These are phyloP conservation scores for Skeletonema tropicum DNA, from an alignment of 108 stramenopile genomes.

Conservation along the genomic window DNA sequence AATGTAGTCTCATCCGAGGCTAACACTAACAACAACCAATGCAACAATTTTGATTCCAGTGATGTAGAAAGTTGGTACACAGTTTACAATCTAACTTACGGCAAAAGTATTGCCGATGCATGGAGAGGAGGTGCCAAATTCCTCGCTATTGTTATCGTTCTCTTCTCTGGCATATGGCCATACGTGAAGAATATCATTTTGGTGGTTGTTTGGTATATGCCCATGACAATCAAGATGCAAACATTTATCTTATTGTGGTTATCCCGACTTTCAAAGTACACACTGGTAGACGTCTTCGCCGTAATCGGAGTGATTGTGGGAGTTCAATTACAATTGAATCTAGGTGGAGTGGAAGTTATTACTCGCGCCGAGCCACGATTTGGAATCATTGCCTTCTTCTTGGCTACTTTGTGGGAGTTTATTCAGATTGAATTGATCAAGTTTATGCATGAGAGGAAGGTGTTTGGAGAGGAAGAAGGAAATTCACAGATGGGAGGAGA, in stretches of 20 bases:
- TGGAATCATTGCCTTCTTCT: conserved; percentile 47
- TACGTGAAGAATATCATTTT: conserved; percentile 53
- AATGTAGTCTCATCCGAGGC: no score
- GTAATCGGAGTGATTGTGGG: conserved; percentile 46
- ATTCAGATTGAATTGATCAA: conserved; percentile 50
- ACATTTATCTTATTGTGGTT: conserved; percentile 43
- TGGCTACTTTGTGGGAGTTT: conserved; percentile 54
- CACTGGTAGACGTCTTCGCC: conserved; percentile 55
- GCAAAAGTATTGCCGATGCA: conserved; percentile 48
- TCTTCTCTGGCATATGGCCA: conserved; percentile 56
- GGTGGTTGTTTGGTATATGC: conserved; percentile 42
- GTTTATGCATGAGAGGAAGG: conserved; percentile 34
- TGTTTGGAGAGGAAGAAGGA: background rate
- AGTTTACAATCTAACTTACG: conserved; percentile 46
- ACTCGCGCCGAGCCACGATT: conserved; percentile 47
- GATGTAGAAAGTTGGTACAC: conserved; percentile 36
- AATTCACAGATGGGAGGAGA: conserved; percentile 2
- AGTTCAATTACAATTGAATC: conserved; percentile 47
- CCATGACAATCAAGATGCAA: conserved; percentile 27
- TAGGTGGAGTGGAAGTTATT: conserved; percentile 43
- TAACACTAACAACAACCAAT: background rate
- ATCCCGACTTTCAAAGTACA: conserved; percentile 48
- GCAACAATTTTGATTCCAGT: conserved; percentile 35
- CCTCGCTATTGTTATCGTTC: conserved; percentile 45
- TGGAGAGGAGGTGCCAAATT: conserved; percentile 55